Evolutionary conservation across 306 rosid genomes (phyloP).

Genomic region (Fragaria vesca): DNA sequence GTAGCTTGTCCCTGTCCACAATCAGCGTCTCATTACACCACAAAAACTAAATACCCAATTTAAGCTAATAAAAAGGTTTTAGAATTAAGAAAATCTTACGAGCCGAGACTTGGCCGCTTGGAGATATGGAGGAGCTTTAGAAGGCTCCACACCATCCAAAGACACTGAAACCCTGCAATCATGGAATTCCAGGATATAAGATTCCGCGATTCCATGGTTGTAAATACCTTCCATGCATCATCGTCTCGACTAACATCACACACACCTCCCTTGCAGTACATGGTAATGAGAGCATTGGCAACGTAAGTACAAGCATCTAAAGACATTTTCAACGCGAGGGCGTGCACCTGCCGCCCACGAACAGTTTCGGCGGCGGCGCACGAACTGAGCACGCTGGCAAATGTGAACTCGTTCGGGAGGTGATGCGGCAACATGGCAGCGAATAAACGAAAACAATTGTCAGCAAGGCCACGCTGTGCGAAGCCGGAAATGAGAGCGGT

Average conservation of each 20-base stretch:
- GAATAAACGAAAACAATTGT: slow-evolving; percentile 54
- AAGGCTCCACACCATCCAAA: too few relatives aligned
- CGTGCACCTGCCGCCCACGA: slow-evolving; percentile 75
- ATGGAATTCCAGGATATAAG: slow-evolving; percentile 83
- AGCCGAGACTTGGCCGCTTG: too few relatives aligned
- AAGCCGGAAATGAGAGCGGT: slow-evolving; percentile 76
- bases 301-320: slow-evolving; percentile 63
- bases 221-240: slow-evolving; percentile 66
- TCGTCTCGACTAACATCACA: slow-evolving; percentile 39
- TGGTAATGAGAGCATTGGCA: slow-evolving; percentile 76
- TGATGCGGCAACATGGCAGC: slow-evolving; percentile 44
- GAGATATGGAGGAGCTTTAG: too few relatives aligned
- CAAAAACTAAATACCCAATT: too few relatives aligned
- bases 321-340: slow-evolving; percentile 62
- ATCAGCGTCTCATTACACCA: too few relatives aligned
- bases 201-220: slow-evolving; percentile 54
- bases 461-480: slow-evolving; percentile 39
- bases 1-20: too few relatives aligned
- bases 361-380: slow-evolving; percentile 32
- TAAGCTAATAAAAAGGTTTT: too few relatives aligned
- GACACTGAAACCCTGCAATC: slow-evolving; percentile 72
- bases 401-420: slow-evolving; percentile 76
- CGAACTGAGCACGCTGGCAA: slow-evolving; percentile 68
- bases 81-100: too few relatives aligned
- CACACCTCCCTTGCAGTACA: slow-evolving; percentile 59